Evolutionary conservation across 768 basidiomycete genomes (phyloP).

Genomic region (Rhodotorula taiwanensis): DNA sequence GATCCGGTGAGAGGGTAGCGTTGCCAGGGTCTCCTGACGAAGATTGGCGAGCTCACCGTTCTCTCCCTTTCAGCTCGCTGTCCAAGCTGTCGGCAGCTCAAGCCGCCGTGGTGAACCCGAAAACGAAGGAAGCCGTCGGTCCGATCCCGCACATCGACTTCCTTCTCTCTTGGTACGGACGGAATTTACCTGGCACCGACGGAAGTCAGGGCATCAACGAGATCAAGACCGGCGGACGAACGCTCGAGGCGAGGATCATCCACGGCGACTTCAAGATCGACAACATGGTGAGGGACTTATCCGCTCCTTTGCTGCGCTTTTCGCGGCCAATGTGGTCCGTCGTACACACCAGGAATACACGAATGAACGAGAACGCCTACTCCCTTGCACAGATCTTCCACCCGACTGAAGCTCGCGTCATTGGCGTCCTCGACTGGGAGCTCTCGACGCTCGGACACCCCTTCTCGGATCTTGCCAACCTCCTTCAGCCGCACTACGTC

Average conservation of each 20-base stretch:
- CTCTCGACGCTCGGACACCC: conserved; percentile 65
- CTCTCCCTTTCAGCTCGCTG: conserved; percentile 56
- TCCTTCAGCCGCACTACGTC: conserved; percentile 72
- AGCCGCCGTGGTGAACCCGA: conserved; percentile 60
- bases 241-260: conserved; percentile 60
- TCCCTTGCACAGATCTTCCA: conserved; percentile 58
- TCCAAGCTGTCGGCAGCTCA: conserved; percentile 72
- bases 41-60: too few species aligned
- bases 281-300: conserved; percentile 58
- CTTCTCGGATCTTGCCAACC: conserved; percentile 83
- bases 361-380: too few species aligned
- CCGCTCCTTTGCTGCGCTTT: too few species aligned
- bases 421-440: conserved; percentile 97
- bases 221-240: background rate
- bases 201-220: conserved; percentile 47
- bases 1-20: conserved; percentile 48
- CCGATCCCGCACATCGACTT: conserved; percentile 68
- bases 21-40: too few species aligned
- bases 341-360: too few species aligned
- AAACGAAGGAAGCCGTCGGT: conserved; percentile 56
- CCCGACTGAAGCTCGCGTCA: conserved; percentile 79
- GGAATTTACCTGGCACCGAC: conserved; percentile 53
- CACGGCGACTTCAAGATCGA: conserved; percentile 99
- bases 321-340: too few species aligned
- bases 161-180: conserved; percentile 67